A percentile compares a stretch with the other conserved stretches of the same genome.
phyloP scores from a whole-genome alignment of 2,329 filamentous ascomycete species.

The Phialophora expanda region DNA sequence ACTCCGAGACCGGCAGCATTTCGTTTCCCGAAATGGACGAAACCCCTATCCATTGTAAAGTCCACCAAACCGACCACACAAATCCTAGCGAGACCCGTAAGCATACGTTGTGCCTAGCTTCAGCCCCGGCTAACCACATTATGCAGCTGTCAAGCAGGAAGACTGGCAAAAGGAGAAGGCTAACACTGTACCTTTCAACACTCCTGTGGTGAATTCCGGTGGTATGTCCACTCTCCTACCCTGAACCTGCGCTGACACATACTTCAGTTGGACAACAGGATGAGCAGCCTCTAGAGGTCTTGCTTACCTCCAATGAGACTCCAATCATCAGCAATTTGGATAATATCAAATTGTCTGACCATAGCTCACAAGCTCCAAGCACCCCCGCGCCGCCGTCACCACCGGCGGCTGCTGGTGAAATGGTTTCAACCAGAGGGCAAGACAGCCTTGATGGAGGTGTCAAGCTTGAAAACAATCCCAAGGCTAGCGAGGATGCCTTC shows the following conservation, averaged over 20 bases:
- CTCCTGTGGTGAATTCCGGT: not conserved
- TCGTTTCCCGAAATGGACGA: conserved; percentile 11
- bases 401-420: not conserved
- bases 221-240: not conserved
- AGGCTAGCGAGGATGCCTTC: not conserved
- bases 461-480: not conserved
- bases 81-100: not conserved
- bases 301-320: conserved; percentile 2
- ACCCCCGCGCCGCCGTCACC: not conserved
- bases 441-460: not conserved
- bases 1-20: not conserved
- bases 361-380: not conserved
- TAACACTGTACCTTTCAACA: not conserved
- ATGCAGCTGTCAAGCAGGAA: conserved; percentile 1
- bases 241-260: not conserved
- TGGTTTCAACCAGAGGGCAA: not conserved
- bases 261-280: not conserved
- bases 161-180: not conserved
- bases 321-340: not conserved
- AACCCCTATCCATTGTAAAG: not conserved
- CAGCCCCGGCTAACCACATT: not conserved
- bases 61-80: not conserved
- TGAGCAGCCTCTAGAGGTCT: not conserved
- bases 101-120: not conserved
- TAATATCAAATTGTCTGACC: not conserved